Evolutionary conservation across 2,329 filamentous ascomycete genomes (phyloP).

Genomic region (Fusarium tanahbumbuense): DNA sequence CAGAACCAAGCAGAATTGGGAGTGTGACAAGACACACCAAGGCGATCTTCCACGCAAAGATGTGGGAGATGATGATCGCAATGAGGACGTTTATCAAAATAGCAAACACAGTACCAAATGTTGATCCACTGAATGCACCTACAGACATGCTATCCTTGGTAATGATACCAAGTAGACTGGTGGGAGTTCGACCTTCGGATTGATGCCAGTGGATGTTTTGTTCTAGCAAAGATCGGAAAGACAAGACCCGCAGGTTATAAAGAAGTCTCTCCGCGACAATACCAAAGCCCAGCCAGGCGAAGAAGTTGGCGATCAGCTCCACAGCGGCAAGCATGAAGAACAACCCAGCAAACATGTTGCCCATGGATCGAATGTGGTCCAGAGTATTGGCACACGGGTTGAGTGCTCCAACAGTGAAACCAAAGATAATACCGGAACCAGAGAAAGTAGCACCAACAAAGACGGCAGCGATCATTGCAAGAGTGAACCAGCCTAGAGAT

Average conservation of each 20-base stretch:
- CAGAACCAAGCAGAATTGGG: conserved; percentile 74
- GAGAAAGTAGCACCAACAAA: conserved; percentile 67
- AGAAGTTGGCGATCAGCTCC: conserved; percentile 64
- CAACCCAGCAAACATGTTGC: conserved; percentile 64
- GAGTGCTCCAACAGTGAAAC: conserved; percentile 54
- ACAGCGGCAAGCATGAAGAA: conserved; percentile 64
- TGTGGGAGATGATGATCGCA: conserved; percentile 74
- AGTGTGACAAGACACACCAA: conserved; percentile 76
- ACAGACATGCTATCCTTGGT: conserved; percentile 75
- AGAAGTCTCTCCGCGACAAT: conserved; percentile 70
- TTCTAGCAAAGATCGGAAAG: conserved; percentile 70
- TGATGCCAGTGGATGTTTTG: conserved; percentile 77
- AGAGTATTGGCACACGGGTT: conserved; percentile 59
- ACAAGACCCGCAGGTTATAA: conserved; percentile 68
- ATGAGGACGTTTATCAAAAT: conserved; percentile 74
- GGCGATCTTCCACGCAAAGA: conserved; percentile 80
- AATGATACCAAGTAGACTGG: conserved; percentile 73
- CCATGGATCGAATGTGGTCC: conserved; percentile 51
- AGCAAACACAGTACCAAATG: conserved; percentile 75
- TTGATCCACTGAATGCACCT: conserved; percentile 74
- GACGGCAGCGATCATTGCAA: conserved; percentile 56
- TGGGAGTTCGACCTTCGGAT: conserved; percentile 70
- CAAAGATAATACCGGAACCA: conserved; percentile 64
- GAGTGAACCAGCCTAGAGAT: conserved; percentile 52
- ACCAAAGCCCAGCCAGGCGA: conserved; percentile 63